Percentiles rank a stretch among this genome's conserved stretches.
These are phyloP conservation scores for Jamesozyma piceae DNA, from an alignment of 805 yeast genomes.

Conservation along the genomic window DNA sequence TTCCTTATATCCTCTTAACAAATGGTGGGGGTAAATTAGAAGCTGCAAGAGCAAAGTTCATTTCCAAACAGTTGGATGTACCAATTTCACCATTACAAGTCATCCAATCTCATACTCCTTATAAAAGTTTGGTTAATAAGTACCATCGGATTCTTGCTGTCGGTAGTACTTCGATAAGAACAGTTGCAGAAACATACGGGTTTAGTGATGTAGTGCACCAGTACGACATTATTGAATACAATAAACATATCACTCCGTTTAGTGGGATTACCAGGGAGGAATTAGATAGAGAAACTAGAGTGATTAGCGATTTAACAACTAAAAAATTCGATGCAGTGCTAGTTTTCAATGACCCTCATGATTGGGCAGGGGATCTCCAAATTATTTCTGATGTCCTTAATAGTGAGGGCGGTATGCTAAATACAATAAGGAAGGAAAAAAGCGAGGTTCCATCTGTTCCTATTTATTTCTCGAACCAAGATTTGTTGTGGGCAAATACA, in stretches of 20 bases:
- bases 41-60: constrained; percentile 42
- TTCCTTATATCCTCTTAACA: constrained; percentile 79
- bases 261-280: constrained; percentile 60
- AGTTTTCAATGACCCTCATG: constrained; percentile 84
- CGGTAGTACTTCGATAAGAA: constrained; percentile 64
- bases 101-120: constrained; percentile 84
- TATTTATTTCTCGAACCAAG: constrained; percentile 72
- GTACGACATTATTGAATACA: constrained; percentile 54
- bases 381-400: constrained; percentile 62
- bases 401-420: constrained; percentile 52
- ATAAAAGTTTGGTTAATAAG: constrained; percentile 46
- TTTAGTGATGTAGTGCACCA: constrained; percentile 67
- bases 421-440: constrained; percentile 41
- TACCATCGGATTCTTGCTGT: constrained; percentile 63
- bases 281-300: constrained; percentile 34
- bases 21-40: constrained; percentile 86
- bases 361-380: constrained; percentile 78
- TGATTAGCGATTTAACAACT: constrained; percentile 17
- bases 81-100: constrained; percentile 51
- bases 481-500: constrained; percentile 81
- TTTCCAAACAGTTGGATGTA: constrained; percentile 38
- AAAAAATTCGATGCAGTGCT: constrained; percentile 62
- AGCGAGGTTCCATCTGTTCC: constrained; percentile 50
- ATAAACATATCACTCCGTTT: constrained; percentile 57
- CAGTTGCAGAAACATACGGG: constrained; percentile 70